These are phyloP conservation scores for Erythrobasidium yunnanense DNA, from an alignment of 768 basidiomycete species.

Conservation along the genomic window DNA sequence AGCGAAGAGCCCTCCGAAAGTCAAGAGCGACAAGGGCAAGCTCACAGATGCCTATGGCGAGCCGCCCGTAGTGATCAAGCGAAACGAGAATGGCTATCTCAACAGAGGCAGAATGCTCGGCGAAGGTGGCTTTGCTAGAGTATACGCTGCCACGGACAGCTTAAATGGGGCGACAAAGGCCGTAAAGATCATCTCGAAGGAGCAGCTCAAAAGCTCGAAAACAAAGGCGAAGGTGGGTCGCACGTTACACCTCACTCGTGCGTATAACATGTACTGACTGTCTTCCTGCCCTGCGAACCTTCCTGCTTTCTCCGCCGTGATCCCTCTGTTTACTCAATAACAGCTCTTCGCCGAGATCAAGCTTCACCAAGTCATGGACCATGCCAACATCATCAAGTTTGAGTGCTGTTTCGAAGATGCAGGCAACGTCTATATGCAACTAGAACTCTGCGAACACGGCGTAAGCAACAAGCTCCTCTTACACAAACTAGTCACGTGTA, in stretches of 20 bases:
- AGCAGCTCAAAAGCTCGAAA: slow-evolving; percentile 84
- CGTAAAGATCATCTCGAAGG: slow-evolving; percentile 90
- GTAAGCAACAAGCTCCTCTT: slow-evolving; percentile 39
- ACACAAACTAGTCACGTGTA: too few species aligned
- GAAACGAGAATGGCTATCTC: slow-evolving; percentile 28
- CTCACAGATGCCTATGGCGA: slow-evolving; percentile 36
- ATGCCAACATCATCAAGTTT: slow-evolving; percentile 86
- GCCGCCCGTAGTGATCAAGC: slow-evolving; percentile 31
- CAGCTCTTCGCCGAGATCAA: slow-evolving; percentile 98
- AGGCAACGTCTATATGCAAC: slow-evolving; percentile 91
- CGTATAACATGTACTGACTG: slow-evolving; percentile 1
- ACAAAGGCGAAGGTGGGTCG: slow-evolving; percentile 79
- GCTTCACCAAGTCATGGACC: slow-evolving; percentile 78
- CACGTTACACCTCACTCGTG: not conserved
- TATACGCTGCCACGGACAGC: slow-evolving; percentile 79
- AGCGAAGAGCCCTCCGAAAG: slow-evolving; percentile 13
- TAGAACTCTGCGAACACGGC: slow-evolving; percentile 82
- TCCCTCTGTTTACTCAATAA: not conserved
- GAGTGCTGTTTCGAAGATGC: slow-evolving; percentile 90
- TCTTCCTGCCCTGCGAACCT: not conserved
- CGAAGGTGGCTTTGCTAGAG: slow-evolving; percentile 83
- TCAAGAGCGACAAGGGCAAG: slow-evolving; percentile 31
- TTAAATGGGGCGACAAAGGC: slow-evolving; percentile 55
- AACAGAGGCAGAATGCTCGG: slow-evolving; percentile 36
- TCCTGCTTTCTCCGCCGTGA: not conserved